Evolutionary conservation across 495 filamentous ascomycete species (phyloP), one percentile per base, ranked within the genome.

Genomic region (Aspergillus funiculosus): DNA sequence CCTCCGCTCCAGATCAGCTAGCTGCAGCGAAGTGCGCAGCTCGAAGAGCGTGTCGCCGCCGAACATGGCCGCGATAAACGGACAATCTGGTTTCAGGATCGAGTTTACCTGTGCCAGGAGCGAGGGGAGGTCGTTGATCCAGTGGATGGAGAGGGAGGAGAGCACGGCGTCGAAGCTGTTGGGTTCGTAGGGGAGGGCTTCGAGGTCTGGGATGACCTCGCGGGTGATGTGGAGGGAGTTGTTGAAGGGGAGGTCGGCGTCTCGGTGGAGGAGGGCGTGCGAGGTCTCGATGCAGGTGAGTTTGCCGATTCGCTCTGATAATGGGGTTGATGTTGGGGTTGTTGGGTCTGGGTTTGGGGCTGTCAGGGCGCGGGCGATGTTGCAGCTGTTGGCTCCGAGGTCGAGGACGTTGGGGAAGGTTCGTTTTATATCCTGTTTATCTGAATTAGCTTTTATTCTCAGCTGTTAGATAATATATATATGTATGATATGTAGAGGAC

Each of bases 21-120:
- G 77, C 69, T 97, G 94, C 36, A 99, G 73, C 29, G 87, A 90
- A 4, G 90, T 94, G 13, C 94, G 86, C 39, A 99, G 78, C 72
- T 99, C 94, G 65, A 82, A 97, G 14, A 99, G 73, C 9, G 87
- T 86, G 58, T 99, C 94, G 0, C 94, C 94, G 42, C 94, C 94
- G 32, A 94, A 80, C 89, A 99, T 97, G 39, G 89, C 92, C 9
- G 83, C 92, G 26, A 99, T 80, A 61, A 99, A 94, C 10, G 94
- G 90, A 30, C 78, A 74, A 59, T 99, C 94, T 0, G 92, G 89
- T 65, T 91, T 91, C 11, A 99, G 78, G 26, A 90, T 73, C 30
- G 70, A 72, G 67, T 92, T 88, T 51, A 94, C 76, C 59, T 95
- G 86, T 25, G 77, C 65, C 1, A 99, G 77, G 3, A 91, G 68